Evolutionary conservation across 257 asterid species (phyloP), one percentile per base, ranked within the genome.

Genomic region (Solanum neorickii): DNA sequence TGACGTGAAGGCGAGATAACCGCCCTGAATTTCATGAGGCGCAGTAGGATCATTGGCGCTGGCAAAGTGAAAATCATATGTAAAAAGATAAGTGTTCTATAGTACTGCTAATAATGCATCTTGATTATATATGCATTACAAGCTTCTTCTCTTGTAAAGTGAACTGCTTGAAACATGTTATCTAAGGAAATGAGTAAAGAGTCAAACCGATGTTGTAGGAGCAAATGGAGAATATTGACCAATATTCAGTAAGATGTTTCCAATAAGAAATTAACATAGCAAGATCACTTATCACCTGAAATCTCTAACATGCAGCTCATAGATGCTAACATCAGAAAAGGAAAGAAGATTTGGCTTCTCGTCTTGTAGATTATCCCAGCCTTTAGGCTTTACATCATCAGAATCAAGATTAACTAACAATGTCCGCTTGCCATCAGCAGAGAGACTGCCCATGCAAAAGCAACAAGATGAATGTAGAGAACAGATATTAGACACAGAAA

Each of bases 271-370:
- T 80, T 68, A 47, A 80, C 85, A 80, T 49, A 80, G 6, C 47
- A 72, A 75, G 52, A 87, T 60, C 27, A 42, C 70, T 59, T 87
- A 83, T 91, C 92, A 95, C 99, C 99, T 97, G 94, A 97, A 97
- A 91, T 97, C 99, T 91, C 99, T 93, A 73, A 97, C 94, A 88
- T 95, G 99, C 93, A 97, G 89, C 94, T 97, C 99, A 83, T 95
- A 97, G 82, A 97, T 91, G 91, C 99, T 97, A 91, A 93, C 88
- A 88, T 97, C 98, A 86, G 96, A 92, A 89, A 94, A 93, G 59
- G 98, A 94, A 90, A 25, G 89, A 87, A 95, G 93, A 78, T 70
- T n/a, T 21, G 96, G 95, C 87, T 97, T 97, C 92, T 91, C 98
- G 85, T 92, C 91, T 84, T 68, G 95, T 89, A 97, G 93, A 85